Percentiles rank a stretch among this genome's conserved stretches.
These are phyloP conservation scores for Alternaria rosae DNA, from an alignment of 2,329 filamentous ascomycete species.

Conservation along the genomic window DNA sequence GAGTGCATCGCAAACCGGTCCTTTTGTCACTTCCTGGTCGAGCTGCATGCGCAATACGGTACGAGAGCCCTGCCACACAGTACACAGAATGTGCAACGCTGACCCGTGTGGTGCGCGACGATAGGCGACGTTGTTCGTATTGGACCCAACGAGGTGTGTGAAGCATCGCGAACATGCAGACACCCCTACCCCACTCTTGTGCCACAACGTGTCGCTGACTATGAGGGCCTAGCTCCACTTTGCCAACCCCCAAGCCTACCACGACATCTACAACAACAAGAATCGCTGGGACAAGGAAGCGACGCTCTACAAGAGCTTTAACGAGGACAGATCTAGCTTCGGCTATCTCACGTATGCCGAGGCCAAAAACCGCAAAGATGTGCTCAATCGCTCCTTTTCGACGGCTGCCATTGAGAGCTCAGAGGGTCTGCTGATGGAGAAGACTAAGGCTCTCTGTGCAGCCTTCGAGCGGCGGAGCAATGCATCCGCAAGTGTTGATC, in stretches of 20 bases:
- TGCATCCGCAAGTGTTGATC: conserved; percentile 22
- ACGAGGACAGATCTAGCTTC: conserved; percentile 54
- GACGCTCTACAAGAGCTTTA: conserved; percentile 51
- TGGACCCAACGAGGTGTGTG: conserved; percentile 34
- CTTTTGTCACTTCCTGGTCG: conserved; percentile 36
- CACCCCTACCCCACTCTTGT: not conserved
- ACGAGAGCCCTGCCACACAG: conserved; percentile 7
- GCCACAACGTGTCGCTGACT: conserved; percentile 8
- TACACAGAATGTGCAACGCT: conserved; percentile 9
- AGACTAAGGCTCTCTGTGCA: conserved; percentile 44
- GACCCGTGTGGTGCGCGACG: conserved; percentile 2
- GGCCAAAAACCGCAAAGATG: conserved; percentile 53
- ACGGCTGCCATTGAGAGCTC: conserved; percentile 47
- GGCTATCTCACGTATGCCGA: conserved; percentile 51
- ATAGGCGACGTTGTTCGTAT: conserved; percentile 39
- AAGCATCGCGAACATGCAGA: conserved; percentile 16
- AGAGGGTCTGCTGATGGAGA: conserved; percentile 49
- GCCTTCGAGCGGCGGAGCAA: conserved; percentile 38
- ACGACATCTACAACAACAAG: conserved; percentile 54
- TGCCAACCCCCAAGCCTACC: conserved; percentile 51
- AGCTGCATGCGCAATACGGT: conserved; percentile 39
- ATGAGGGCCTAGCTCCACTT: conserved; percentile 51
- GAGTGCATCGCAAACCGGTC: conserved; percentile 38
- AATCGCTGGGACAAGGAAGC: conserved; percentile 55
- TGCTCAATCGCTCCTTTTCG: conserved; percentile 55